phyloP scores from a whole-genome alignment of 2,329 filamentous ascomycete species.

The Aspergillus brunneoviolaceus region DNA sequence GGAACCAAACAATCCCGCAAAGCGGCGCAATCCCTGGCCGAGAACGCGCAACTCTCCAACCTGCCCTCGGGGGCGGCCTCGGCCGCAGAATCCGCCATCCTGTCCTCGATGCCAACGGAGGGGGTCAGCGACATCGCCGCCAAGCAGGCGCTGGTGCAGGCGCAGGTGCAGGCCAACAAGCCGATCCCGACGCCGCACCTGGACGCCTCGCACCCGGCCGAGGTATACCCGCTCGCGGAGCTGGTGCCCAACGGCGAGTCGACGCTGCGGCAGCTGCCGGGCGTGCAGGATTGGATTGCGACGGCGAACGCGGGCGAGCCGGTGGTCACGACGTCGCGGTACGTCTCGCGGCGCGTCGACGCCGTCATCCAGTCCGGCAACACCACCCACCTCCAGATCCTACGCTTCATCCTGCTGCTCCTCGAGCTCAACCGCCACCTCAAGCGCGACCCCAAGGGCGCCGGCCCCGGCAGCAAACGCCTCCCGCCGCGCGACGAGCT shows the following conservation, averaged over 20 bases:
- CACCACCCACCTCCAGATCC: constrained; percentile 43
- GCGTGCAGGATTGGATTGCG: constrained; percentile 44
- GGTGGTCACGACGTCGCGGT: constrained; percentile 44
- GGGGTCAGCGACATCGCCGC: constrained; percentile 30
- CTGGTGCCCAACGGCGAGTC: constrained; percentile 44
- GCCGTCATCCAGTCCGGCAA: constrained; percentile 41
- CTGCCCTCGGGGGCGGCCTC: constrained; percentile 36
- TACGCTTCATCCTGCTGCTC: constrained; percentile 47
- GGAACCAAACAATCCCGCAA: constrained; percentile 53
- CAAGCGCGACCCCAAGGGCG: constrained; percentile 24
- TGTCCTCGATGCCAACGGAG: constrained; percentile 42
- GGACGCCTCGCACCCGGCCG: constrained; percentile 42
- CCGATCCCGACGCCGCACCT: constrained; percentile 47
- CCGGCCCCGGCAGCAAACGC: constrained; percentile 39
- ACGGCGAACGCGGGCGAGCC: constrained; percentile 36
- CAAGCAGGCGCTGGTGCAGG: constrained; percentile 38
- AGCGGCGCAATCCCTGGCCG: constrained; percentile 47
- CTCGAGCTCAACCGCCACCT: constrained; percentile 41
- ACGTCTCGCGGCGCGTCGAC: constrained; percentile 45
- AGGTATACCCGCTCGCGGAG: constrained; percentile 47
- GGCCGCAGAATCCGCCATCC: constrained; percentile 44
- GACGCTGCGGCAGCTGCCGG: constrained; percentile 44
- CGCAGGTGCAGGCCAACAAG: constrained; percentile 47
- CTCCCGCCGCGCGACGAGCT: constrained; percentile 43
- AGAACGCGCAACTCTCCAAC: constrained; percentile 49